Evolutionary conservation across 1,284 basidiomycete genomes (phyloP).

Genomic region (Mycosarcoma mackinlayi): DNA sequence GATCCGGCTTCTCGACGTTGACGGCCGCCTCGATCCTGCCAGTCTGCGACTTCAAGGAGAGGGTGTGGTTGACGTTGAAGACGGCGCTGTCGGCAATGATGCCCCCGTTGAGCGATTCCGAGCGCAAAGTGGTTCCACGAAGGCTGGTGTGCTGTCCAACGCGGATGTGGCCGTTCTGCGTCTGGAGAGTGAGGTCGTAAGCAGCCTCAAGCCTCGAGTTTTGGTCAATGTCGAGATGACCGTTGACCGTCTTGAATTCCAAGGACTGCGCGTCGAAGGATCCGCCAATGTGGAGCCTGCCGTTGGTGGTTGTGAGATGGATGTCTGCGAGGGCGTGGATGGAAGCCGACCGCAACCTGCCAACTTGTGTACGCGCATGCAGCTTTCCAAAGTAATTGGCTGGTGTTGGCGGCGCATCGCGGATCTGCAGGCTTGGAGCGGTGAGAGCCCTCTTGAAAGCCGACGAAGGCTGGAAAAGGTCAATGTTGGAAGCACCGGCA

Average conservation of each 20-base stretch:
- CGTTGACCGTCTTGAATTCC: conserved; percentile 41
- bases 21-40: conserved; percentile 51
- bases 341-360: conserved; percentile 33
- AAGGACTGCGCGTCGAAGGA: conserved; percentile 38
- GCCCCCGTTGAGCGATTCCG: conserved; percentile 42
- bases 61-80: conserved; percentile 53
- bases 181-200: conserved; percentile 40
- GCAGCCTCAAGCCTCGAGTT: conserved; percentile 33
- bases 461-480: conserved; percentile 26
- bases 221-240: conserved; percentile 35
- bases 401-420: conserved; percentile 12
- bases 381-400: conserved; percentile 50
- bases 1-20: conserved; percentile 42
- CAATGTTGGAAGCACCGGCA: conserved; percentile 43
- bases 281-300: conserved; percentile 36
- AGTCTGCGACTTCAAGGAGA: conserved; percentile 28
- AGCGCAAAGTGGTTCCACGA: conserved; percentile 37
- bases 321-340: conserved; percentile 47
- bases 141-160: conserved; percentile 35
- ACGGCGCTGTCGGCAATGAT: conserved; percentile 38
- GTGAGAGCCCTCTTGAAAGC: background rate
- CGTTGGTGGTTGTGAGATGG: conserved; percentile 47
- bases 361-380: conserved; percentile 43
- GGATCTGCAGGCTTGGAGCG: background rate
- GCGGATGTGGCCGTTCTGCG: conserved; percentile 42